Evolutionary conservation across 129 eudicot genomes (phyloP), one percentile per base, ranked within the genome.

Genomic region (Flaveria trinervia): DNA sequence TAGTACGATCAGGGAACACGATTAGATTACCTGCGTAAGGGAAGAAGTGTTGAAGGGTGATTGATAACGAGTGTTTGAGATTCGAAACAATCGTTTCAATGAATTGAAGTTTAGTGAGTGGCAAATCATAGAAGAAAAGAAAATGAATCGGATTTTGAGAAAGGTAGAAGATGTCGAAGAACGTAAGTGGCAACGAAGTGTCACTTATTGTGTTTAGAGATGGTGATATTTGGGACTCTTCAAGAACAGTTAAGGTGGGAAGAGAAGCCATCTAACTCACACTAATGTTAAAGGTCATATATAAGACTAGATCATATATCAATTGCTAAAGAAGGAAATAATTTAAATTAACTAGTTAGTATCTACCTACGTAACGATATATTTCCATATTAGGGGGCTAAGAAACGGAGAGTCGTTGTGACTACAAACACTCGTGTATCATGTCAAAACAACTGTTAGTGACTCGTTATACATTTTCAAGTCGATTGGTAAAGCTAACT

Each of bases 51-150:
- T 71, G 48, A 2, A 71, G 64, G 15, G 75, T 71, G 62, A 18
- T 28, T 2, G 75, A 71, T 28, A 71, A 52, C 0, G 75, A 71
- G 45, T 51, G 62, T 71, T 71, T 33, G 16, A 71, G 64, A 25
- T 50, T 51, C 64, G 75, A 61, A 51, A 49, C 64, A 9, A 51
- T 50, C 7, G 48, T 51, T 50, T 50, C 15, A 0, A n/a, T 71
- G 15, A 71, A 71, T 0, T 71, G 75, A 15, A 57, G 7, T 30
- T 15, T 50, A 9, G 75, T 15, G 48, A 50, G 46, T 30, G 75
- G 75, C 4, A 51, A 18, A 1, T 71, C 48, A 50, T 51, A 71
- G 12, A 67, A 67, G 28, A 39, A 67, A 10, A 67, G 52, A 2
- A 5, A 9, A 17, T 43, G 71, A 16, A 65, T n/a, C 3, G 72